These are phyloP conservation scores for Clarireedia monteithiana DNA, from an alignment of 2,329 filamentous ascomycete genomes.

Conservation along the genomic window DNA sequence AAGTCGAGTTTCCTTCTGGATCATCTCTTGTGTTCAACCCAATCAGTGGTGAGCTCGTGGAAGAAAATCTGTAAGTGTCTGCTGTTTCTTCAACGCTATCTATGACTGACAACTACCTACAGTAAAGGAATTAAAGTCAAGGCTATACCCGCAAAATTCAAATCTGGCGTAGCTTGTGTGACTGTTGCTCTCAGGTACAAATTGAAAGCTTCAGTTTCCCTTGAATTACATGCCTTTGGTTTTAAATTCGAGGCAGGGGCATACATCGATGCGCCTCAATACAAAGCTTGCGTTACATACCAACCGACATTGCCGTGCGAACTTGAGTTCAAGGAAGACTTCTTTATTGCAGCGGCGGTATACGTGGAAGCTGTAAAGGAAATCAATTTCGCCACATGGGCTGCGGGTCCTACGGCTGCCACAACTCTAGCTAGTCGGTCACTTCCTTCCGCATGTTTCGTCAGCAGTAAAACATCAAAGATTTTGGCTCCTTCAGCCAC, in stretches of 20 bases:
- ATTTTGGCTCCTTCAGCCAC: neutral
- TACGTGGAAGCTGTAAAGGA: neutral
- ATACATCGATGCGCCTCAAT: conserved; percentile 13
- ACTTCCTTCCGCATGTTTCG: neutral
- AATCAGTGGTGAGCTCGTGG: conserved; percentile 7
- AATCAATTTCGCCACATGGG: neutral
- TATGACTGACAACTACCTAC: neutral
- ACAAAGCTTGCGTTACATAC: conserved; percentile 10
- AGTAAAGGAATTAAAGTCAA: conserved; percentile 4
- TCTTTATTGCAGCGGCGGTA: conserved; percentile 4
- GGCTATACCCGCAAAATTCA: conserved; percentile 8
- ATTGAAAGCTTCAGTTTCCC: conserved; percentile 4
- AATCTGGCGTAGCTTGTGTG: conserved; percentile 9
- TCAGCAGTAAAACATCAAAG: neutral
- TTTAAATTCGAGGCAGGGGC: conserved; percentile 13
- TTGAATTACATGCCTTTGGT: conserved; percentile 3
- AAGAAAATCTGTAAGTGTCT: conserved; percentile 11
- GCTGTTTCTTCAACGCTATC: neutral
- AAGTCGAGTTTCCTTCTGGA: conserved; percentile 9
- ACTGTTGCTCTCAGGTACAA: conserved; percentile 7
- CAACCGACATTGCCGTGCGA: conserved; percentile 5
- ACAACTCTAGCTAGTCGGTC: neutral
- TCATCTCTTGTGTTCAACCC: conserved; percentile 9
- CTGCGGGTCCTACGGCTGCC: neutral
- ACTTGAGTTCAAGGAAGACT: conserved; percentile 8